Conservation (phyloP, 257 asterid genomes). For the Echium plantagineum region DNA sequence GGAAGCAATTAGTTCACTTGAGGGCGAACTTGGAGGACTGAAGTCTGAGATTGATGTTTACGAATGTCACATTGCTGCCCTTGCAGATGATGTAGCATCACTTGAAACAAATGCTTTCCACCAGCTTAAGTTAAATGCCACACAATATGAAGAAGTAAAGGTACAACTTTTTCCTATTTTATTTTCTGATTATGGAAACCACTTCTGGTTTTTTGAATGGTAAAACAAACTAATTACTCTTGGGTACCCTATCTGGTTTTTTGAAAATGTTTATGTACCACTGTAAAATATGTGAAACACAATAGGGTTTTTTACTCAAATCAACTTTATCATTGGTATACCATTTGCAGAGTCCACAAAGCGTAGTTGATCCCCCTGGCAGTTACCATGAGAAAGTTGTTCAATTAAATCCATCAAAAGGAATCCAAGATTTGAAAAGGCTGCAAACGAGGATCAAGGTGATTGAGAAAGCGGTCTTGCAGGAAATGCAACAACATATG, state of each 20-base stretch:
- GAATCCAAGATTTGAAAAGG: constrained; percentile 40
- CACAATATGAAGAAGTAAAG: constrained; percentile 39
- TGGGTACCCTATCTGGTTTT: too few relatives aligned
- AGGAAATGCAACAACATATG: constrained; percentile 36
- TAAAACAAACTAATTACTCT: too few relatives aligned
- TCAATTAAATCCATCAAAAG: constrained; percentile 19
- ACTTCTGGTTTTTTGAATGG: too few relatives aligned
- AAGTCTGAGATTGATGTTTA: constrained; percentile 46
- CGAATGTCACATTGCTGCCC: constrained; percentile 47
- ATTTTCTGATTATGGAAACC: background rate
- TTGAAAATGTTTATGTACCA: background rate
- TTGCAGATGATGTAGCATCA: constrained; percentile 52
- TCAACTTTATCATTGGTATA: background rate
- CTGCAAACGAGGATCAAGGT: constrained; percentile 47
- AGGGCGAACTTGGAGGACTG: constrained; percentile 44
- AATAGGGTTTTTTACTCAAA: background rate
- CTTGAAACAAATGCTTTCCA: constrained; percentile 52
- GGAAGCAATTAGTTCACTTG: constrained; percentile 39
- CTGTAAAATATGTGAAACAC: background rate
- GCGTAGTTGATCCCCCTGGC: constrained; percentile 15
- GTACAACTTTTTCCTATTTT: constrained; percentile 18
- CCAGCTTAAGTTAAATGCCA: constrained; percentile 29
- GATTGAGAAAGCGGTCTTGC: constrained; percentile 40
- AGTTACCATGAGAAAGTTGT: constrained; percentile 21
- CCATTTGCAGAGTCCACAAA: constrained; percentile 31